Evolutionary conservation across 164 flowering plant species (phyloP).

Genomic region (Houttuynia cordata): DNA sequence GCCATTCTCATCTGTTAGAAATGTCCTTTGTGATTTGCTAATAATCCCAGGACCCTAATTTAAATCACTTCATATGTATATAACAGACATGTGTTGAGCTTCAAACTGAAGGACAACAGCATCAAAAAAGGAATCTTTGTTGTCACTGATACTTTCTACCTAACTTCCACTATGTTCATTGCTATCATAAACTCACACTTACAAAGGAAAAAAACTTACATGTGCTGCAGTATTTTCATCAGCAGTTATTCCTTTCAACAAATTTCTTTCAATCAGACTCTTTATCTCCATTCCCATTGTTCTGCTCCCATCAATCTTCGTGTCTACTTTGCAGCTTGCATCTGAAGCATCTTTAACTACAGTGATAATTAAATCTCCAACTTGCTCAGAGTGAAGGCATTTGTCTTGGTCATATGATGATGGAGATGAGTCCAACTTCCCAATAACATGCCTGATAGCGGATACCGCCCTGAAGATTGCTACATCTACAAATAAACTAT

Average conservation of each 20-base stretch:
- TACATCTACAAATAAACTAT: constrained; percentile 91
- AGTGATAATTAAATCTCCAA: constrained; percentile 64
- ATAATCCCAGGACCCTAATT: background rate
- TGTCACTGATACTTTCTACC: background rate
- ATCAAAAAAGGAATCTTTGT: too few species aligned
- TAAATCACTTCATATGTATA: background rate
- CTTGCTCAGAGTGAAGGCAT: constrained; percentile 33
- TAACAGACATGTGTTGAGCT: background rate
- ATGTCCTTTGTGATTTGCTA: background rate
- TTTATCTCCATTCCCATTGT: constrained; percentile 44
- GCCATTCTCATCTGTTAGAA: background rate
- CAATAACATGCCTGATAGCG: constrained; percentile 49
- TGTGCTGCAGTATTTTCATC: constrained; percentile 99
- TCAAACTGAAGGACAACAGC: too few species aligned
- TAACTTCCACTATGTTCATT: too few species aligned
- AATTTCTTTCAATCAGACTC: constrained; percentile 50
- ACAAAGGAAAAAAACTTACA: constrained; percentile 32
- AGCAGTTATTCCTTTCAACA: constrained; percentile 93
- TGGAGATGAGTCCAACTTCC: constrained; percentile 12
- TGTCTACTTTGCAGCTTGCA: constrained; percentile 85
- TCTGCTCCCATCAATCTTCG: constrained; percentile 78
- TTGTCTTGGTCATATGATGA: constrained; percentile 13
- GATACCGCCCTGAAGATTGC: constrained; percentile 76
- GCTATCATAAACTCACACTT: background rate
- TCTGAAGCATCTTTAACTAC: constrained; percentile 56